A percentile compares a stretch with the other conserved stretches of the same genome.
Conservation (phyloP, 2,329 filamentous ascomycete genomes). For the Aspergillus carbonarius region DNA sequence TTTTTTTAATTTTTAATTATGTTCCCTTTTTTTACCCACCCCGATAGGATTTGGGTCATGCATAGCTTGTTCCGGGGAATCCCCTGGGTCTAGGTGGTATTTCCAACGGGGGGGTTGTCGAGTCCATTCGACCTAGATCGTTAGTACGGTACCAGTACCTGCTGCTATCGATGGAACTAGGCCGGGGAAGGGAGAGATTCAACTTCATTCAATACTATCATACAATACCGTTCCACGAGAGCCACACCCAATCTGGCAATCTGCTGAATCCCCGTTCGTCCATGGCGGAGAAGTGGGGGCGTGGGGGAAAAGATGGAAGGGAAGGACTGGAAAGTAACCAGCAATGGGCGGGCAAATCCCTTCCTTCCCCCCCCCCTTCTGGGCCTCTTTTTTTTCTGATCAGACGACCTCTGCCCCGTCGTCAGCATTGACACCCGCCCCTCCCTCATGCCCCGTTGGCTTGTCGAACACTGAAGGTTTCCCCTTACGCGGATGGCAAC, state of each 20-base stretch:
- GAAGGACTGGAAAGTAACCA: not conserved
- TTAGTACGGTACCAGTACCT: not conserved
- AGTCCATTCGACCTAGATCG: not conserved
- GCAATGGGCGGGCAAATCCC: constrained; percentile 6
- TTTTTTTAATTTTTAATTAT: not conserved
- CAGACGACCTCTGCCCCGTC: constrained; percentile 22
- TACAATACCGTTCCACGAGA: not conserved
- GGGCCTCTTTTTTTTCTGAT: constrained; percentile 25
- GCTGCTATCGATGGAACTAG: not conserved
- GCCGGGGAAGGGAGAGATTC: not conserved
- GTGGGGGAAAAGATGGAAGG: constrained; percentile 20
- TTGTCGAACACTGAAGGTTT: not conserved
- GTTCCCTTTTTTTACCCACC: not conserved
- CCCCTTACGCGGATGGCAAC: constrained; percentile 3
- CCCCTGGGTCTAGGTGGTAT: constrained; percentile 2
- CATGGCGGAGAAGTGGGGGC: constrained; percentile 30
- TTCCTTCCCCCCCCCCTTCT: constrained; percentile 9
- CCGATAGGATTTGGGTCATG: constrained; percentile 1
- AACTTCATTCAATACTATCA: not conserved
- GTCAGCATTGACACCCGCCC: constrained; percentile 17
- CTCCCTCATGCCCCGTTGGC: constrained; percentile 15
- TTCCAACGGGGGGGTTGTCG: not conserved
- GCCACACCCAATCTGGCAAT: not conserved
- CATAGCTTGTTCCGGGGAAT: constrained; percentile 9
- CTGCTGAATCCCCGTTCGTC: constrained; percentile 16